Evolutionary conservation across 2,329 filamentous ascomycete species (phyloP).

Genomic region (Corniculantispora saksenae): DNA sequence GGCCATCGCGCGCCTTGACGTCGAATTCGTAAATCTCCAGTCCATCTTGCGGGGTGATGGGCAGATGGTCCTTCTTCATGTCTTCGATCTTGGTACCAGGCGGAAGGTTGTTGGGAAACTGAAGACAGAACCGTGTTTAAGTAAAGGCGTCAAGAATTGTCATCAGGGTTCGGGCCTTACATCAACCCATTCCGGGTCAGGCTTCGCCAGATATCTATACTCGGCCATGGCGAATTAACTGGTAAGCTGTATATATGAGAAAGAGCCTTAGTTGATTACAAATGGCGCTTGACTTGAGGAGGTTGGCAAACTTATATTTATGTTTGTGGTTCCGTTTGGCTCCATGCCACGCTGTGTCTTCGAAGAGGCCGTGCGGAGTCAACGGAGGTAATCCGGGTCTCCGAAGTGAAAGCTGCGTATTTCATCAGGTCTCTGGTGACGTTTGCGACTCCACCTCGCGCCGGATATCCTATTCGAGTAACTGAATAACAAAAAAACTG

Average conservation of each 20-base stretch:
- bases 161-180: conserved; percentile 14
- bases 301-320: no score
- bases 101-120: conserved; percentile 31
- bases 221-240: conserved; percentile 16
- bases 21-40: conserved; percentile 28
- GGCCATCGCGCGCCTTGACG: conserved; percentile 24
- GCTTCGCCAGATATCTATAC: conserved; percentile 20
- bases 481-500: background rate
- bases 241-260: background rate
- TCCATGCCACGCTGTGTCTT: background rate
- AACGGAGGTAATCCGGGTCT: conserved; percentile 58
- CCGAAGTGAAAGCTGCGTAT: background rate
- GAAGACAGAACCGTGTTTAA: conserved; percentile 15
- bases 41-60: conserved; percentile 26
- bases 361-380: background rate
- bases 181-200: conserved; percentile 21
- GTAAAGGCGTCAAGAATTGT: background rate
- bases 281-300: background rate
- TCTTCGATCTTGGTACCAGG: conserved; percentile 17
- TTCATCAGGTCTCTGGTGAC: background rate
- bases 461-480: background rate
- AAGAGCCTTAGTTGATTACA: no score
- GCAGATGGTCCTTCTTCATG: conserved; percentile 25
- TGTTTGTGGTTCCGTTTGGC: background rate
- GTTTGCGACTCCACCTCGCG: background rate